Evolutionary conservation across 1,284 basidiomycete species (phyloP), one percentile per base, ranked within the genome.

Genomic region (Tilletia horrida): DNA sequence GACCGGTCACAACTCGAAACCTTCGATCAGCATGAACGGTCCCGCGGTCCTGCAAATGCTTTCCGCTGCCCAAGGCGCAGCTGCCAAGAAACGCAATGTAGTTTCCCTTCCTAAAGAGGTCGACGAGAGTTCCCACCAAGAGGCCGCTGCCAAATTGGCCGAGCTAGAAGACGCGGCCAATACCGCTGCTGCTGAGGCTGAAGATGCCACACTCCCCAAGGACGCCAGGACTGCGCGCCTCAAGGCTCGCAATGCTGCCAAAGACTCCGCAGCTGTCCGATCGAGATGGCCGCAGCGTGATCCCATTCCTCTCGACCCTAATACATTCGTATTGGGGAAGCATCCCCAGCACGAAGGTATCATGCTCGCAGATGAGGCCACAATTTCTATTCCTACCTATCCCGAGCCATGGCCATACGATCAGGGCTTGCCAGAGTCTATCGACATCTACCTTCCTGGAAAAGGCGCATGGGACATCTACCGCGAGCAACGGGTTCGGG

Each of bases 381-480:
- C 59, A 6, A 9, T 72, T 42, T 59, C 55, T 8, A 27, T 29
- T 25, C 25, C 71, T 65, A 65, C 70, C 7, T 68, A 69, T 45
- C 73, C 75, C 2, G 71, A 72, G 42, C 69, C 73, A 1, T 69
- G 70, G 70, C 71, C 72, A 14, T 52, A 65, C 59, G 67, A 66
- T 1, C 16, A 67, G 8, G 74, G 71, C 14, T 63, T 78, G 21
- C 77, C 74, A 18, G 73, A 77, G 61, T 74, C 72, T 9, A 77
- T 78, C 62, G 77, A 78, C 14, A 78, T 78, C 62, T 78, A 77
- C 55, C 70, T 78, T 0, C 77, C 77, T n/a, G 76, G 76, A 3
- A 67, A 72, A 67, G 68, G 65, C 43, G 77, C 76, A 6, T 78
- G 77, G 77, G 74, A 75, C 44, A 74, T 74, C 42, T 73, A 68